Evolutionary conservation across 2,329 filamentous ascomycete species (phyloP), one percentile per base, ranked within the genome.

Genomic region (Scedosporium boydii): DNA sequence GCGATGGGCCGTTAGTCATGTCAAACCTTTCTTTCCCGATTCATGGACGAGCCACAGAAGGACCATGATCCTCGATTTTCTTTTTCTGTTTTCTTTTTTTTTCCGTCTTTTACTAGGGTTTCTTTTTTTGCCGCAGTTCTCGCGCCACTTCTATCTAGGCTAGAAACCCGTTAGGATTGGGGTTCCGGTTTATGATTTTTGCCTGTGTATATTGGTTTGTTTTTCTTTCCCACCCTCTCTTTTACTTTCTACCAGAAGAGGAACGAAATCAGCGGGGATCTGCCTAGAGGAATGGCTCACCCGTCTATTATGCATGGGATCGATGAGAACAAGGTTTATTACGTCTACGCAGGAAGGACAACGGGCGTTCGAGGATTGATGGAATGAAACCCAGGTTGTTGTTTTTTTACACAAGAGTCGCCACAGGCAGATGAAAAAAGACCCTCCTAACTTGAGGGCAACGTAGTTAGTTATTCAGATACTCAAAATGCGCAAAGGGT

Each of bases 141-240:
- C 38, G 46, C 60, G 23, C 44, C 27, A 55, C 44, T 41, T 59
- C 53, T 63, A 42, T 55, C 53, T 63, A 42, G 46, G 55, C 23
- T 18, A 44, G 34, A 18, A 34, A 23, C 46, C 27, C 55, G 23
- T 58, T 60, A 58, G 23, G 46, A 58, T 61, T 51, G 48, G 23
- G 46, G 27, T 55, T 48, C 18, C 29, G n/a, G 42, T 34, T 55
- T 21, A 34, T 23, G n/a, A 59, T 53, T 60, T 64, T 56, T 61
- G 53, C 14, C 59, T 64, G 61, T 63, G 16, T 29, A 58, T 63
- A 48, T 64, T 60, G 44, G 44, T 44, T 21, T 42, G 27, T 42
- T 63, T 62, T 57, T 59, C 38, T 53, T 63, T 38, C 60, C 58
- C 57, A 34, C 46, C 12, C n/a, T 14, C 29, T 5, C 42, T 59